Evolutionary conservation across 2,329 filamentous ascomycete species (phyloP).

Genomic region (Aspergillus sp.): DNA sequence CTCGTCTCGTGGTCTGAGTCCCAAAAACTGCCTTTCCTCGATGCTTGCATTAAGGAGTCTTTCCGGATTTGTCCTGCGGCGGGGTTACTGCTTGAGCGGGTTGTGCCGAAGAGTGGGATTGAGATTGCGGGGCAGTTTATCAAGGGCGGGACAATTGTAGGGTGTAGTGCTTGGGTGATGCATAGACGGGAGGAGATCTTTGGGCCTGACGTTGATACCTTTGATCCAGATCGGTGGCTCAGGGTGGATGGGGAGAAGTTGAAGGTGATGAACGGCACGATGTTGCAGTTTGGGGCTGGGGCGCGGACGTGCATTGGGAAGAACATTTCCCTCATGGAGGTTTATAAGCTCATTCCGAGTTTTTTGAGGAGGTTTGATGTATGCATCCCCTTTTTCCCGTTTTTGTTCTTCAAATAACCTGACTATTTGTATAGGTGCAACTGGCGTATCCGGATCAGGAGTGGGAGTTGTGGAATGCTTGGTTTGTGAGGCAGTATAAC

Average conservation of each 20-base stretch:
- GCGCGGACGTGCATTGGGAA: constrained; percentile 33
- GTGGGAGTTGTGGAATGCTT: constrained; percentile 17
- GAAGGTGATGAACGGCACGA: constrained; percentile 31
- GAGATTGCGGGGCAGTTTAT: constrained; percentile 32
- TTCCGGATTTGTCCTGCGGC: constrained; percentile 38
- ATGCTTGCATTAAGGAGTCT: constrained; percentile 38
- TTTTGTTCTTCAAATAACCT: background rate
- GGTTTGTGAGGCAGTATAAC: constrained; percentile 18
- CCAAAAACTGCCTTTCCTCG: constrained; percentile 33
- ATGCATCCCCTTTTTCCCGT: background rate
- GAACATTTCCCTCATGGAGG: constrained; percentile 34
- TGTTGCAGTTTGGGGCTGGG: constrained; percentile 33
- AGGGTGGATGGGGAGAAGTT: constrained; percentile 24
- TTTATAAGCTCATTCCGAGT: constrained; percentile 33
- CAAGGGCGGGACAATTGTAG: constrained; percentile 42
- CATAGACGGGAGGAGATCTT: constrained; percentile 44
- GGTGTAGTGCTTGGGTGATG: constrained; percentile 46
- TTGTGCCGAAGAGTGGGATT: constrained; percentile 31
- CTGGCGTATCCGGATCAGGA: constrained; percentile 14
- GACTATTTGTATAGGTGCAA: constrained; percentile 2
- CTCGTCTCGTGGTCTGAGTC: constrained; percentile 10
- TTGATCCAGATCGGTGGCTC: constrained; percentile 49
- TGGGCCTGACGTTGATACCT: constrained; percentile 39
- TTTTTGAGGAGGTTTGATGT: constrained; percentile 16
- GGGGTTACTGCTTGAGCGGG: constrained; percentile 34